phyloP scores from a whole-genome alignment of 305 asterid species.

The Rubia balearica region DNA sequence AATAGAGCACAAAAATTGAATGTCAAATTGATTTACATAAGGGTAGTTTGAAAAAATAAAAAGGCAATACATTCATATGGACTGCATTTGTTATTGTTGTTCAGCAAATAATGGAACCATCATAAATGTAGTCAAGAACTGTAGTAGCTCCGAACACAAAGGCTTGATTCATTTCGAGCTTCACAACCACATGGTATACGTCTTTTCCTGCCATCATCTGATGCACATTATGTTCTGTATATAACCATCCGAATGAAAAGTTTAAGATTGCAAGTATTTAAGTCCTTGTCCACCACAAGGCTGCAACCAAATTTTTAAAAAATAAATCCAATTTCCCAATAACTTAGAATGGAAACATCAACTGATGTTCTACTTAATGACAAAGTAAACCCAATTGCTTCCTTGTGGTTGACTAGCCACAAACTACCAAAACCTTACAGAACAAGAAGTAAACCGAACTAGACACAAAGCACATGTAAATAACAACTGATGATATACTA shows the following conservation, averaged over 20 bases:
- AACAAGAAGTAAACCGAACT: neutral
- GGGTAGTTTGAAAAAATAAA: too few relatives aligned
- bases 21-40: too few relatives aligned
- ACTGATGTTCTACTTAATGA: neutral
- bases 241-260: neutral
- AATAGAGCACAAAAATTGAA: too few relatives aligned
- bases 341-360: slow-evolving; percentile 4
- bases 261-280: slow-evolving; percentile 4
- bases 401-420: neutral
- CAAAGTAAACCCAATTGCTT: neutral
- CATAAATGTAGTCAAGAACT: too few relatives aligned
- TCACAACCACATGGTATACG: too few relatives aligned
- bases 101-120: too few relatives aligned
- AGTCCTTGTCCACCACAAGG: neutral
- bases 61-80: too few relatives aligned
- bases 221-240: neutral
- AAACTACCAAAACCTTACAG: slow-evolving; percentile 10
- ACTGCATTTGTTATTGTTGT: too few relatives aligned
- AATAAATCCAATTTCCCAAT: neutral
- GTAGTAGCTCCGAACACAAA: too few relatives aligned
- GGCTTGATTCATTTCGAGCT: too few relatives aligned
- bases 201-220: too few relatives aligned
- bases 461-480: neutral
- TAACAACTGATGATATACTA: neutral
- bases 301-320: neutral